Conservation (phyloP, 31 red algal species). For the Pterothamnion heteromorphum region DNA sequence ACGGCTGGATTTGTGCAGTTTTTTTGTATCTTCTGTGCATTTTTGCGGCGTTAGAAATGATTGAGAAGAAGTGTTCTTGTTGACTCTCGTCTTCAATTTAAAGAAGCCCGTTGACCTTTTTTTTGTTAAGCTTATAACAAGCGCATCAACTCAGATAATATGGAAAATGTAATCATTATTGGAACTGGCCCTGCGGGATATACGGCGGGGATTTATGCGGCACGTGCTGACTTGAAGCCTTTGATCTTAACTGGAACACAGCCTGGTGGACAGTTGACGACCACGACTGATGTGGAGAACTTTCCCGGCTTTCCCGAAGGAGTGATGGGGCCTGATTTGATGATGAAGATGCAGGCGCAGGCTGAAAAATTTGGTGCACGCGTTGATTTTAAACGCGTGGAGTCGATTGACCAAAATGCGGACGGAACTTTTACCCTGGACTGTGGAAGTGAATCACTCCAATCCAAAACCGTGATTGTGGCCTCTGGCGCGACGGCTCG, state of each 20-base stretch:
- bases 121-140: too few species aligned
- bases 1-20: too few species aligned
- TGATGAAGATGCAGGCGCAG: constrained; percentile 73
- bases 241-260: constrained; percentile 61
- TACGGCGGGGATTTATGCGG: constrained; percentile 93
- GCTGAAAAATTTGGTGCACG: constrained; percentile 57
- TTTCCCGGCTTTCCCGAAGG: constrained; percentile 87
- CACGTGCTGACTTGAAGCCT: constrained; percentile 72
- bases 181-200: constrained; percentile 82
- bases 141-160: too few species aligned
- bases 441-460: neutral
- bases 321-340: constrained; percentile 66
- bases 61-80: too few species aligned
- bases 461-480: constrained; percentile 66
- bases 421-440: constrained; percentile 52
- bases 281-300: constrained; percentile 75
- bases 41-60: too few species aligned
- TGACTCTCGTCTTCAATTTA: too few species aligned
- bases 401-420: constrained; percentile 58
- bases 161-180: constrained; percentile 80
- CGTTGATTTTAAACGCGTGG: constrained; percentile 61
- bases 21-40: too few species aligned
- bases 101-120: too few species aligned
- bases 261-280: constrained; percentile 82
- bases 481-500: constrained; percentile 78